Base-by-base conservation (phyloP, 2,329 filamentous ascomycete species). In the Aureobasidium uvarum region DNA sequence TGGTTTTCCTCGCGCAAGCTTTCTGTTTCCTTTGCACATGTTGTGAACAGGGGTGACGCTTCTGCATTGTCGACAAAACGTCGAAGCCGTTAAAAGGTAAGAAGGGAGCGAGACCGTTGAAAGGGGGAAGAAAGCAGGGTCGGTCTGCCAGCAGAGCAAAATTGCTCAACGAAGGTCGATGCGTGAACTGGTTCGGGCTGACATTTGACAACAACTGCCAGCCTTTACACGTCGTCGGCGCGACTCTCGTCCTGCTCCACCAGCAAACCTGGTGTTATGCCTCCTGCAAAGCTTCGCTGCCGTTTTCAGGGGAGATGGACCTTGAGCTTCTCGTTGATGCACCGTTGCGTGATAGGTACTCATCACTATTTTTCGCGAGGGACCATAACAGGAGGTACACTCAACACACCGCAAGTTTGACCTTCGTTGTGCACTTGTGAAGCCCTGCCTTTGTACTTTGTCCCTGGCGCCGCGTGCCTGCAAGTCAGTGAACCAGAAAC, bases 11-110 rank as follows among this genome's bases (percentile, higher is more conserved):
- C 58, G 36, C 45, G 58, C 45, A 62, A 51, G 58, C 45, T 41
- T 51, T 23, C 3, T 39, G 31, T 51, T 62, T 62, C 11, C 33
- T 31, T 62, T 31, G 45, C 58, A 51, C 58, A 51, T 62, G 45
- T 51, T 62, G 58, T 62, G 43, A 41, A 62, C 43, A 62, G 58
- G 58, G 56, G 58, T n/a, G 8, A 45, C 58, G 43, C 43, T 60
- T 48, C 31, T 60, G 41, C 56, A 46, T 48, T 60, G 58, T 51
- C 51, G 45, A 62, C 58, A 51, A 51, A 58, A 62, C 58, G 58
- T 46, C 56, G 33, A 20, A 51, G 45, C 58, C 58, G 58, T 62
- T 62, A 51, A 25, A 51, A 39, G 31, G 58, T 36, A 39, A 50
- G 58, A 62, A 51, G 45, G 45, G 58, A 51, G 45, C 55, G 25